Conservation (phyloP, 805 yeast species). For the Candida palmyrensis region DNA sequence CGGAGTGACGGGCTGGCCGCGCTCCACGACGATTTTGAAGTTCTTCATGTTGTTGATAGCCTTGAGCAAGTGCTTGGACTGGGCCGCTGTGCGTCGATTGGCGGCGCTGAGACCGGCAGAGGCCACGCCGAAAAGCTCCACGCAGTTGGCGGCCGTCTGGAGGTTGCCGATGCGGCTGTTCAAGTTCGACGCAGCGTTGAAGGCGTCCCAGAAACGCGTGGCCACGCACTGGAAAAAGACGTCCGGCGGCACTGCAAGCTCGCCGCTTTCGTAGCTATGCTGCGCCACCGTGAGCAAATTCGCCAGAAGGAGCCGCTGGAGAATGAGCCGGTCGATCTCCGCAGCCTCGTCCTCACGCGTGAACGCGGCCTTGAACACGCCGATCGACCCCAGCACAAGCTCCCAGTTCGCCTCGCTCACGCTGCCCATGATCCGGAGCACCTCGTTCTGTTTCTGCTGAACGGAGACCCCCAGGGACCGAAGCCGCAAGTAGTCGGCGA, state of each 20-base stretch:
- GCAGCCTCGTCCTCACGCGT: not conserved
- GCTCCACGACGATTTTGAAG: constrained; percentile 26
- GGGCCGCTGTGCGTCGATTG: no score
- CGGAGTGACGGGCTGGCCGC: constrained; percentile 35
- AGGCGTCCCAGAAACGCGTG: constrained; percentile 30
- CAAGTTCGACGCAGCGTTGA: constrained; percentile 23
- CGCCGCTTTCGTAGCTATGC: constrained; percentile 15
- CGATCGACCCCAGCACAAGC: constrained; percentile 14
- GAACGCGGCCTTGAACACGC: constrained; percentile 19
- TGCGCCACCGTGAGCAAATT: constrained; percentile 5
- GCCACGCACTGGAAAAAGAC: constrained; percentile 12
- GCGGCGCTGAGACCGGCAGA: no score
- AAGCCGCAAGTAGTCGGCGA: constrained; percentile 22
- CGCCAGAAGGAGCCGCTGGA: not conserved
- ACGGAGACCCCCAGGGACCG: constrained; percentile 12
- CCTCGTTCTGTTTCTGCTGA: constrained; percentile 19
- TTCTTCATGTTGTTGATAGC: constrained; percentile 31
- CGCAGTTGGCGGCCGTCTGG: constrained; percentile 18
- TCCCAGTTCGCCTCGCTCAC: constrained; percentile 17
- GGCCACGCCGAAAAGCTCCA: constrained; percentile 12
- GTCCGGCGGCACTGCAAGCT: constrained; percentile 7
- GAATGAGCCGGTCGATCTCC: not conserved
- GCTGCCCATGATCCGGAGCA: constrained; percentile 18
- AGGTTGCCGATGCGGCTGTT: constrained; percentile 30
- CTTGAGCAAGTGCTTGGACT: constrained; percentile 30